Evolutionary conservation across 768 basidiomycete species (phyloP).

Genomic region (Mycena galericulata): DNA sequence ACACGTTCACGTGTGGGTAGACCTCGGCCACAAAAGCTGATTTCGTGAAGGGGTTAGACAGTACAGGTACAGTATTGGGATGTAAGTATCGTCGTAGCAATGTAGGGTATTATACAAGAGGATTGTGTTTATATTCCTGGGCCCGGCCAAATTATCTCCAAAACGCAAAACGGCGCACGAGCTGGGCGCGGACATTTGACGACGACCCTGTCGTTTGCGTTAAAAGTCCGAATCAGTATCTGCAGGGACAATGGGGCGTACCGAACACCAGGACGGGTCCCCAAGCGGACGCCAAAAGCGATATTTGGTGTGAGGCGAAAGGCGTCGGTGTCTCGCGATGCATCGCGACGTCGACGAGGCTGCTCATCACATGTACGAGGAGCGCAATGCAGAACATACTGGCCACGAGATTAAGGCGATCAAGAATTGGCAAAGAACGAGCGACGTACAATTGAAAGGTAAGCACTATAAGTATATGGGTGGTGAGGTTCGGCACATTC

Average conservation of each 20-base stretch:
- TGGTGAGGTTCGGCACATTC: background rate
- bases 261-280: background rate
- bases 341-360: background rate
- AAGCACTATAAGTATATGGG: conserved; percentile 10
- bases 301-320: background rate
- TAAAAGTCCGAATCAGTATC: background rate
- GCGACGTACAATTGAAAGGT: conserved; percentile 13
- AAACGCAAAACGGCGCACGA: background rate
- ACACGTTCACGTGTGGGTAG: no score
- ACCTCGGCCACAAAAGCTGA: no score
- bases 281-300: conserved; percentile 1
- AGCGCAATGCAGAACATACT: background rate
- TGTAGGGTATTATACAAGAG: conserved; percentile 6
- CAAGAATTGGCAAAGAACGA: background rate
- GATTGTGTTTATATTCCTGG: background rate
- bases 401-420: background rate
- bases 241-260: background rate
- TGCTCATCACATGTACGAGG: background rate
- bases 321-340: background rate
- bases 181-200: background rate
- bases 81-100: background rate
- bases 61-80: background rate
- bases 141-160: no score
- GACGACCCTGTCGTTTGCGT: background rate
- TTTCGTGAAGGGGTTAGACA: no score